Percentiles rank a stretch among this genome's conserved stretches.
These are phyloP conservation scores for Camelina sativa DNA, from an alignment of 345 rosid genomes.

Conservation along the genomic window DNA sequence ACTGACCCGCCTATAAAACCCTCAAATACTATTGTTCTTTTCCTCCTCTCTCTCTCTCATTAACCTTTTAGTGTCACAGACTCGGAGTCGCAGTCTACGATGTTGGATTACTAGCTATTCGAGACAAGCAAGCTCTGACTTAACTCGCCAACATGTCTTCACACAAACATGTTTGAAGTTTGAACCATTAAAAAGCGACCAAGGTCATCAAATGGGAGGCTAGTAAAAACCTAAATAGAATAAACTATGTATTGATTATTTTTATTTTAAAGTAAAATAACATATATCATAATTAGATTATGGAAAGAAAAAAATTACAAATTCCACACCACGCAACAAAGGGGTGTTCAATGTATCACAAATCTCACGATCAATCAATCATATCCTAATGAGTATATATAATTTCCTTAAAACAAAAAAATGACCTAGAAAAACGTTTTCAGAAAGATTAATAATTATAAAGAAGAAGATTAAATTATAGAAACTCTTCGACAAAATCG, in stretches of 20 bases:
- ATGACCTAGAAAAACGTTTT: not conserved
- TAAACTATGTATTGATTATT: no score
- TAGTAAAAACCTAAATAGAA: no score
- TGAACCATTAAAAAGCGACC: constrained; percentile 4
- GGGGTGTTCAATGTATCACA: constrained; percentile 43
- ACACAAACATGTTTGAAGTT: constrained; percentile 17
- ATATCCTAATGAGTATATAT: constrained; percentile 14
- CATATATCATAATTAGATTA: not conserved
- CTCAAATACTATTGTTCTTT: no score
- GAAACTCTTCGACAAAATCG: constrained; percentile 70
- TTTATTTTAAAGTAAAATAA: not conserved
- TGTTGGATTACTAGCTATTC: not conserved
- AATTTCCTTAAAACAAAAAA: not conserved
- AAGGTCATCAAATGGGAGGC: not conserved
- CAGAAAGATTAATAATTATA: not conserved
- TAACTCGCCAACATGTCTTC: constrained; percentile 15
- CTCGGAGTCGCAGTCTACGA: constrained; percentile 1
- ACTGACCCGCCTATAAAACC: no score
- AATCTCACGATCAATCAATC: constrained; percentile 21
- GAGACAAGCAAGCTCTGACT: not conserved
- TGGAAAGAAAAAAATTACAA: constrained; percentile 1
- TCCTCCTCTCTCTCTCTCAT: no score
- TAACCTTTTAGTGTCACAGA: no score
- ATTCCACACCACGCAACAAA: constrained; percentile 46
- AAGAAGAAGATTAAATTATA: constrained; percentile 37